Conservation (phyloP, 1,139 yeast species). For the Diutina mesorugosa region DNA sequence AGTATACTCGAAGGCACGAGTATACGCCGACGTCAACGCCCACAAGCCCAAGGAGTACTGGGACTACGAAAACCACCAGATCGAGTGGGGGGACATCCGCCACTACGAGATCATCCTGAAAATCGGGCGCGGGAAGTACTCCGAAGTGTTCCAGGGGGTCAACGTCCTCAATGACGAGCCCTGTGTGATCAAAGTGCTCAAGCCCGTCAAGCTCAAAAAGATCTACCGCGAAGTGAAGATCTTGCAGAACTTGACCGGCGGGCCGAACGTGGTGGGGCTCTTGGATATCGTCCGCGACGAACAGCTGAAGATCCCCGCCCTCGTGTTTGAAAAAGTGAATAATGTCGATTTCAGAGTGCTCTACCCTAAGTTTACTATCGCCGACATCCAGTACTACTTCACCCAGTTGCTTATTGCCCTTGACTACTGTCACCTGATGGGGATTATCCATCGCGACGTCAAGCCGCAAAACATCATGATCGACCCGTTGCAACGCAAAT, state of each 20-base stretch:
- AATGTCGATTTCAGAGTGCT: slow-evolving; percentile 63
- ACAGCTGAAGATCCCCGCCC: slow-evolving; percentile 60
- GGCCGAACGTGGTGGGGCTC: slow-evolving; percentile 58
- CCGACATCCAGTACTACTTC: slow-evolving; percentile 60
- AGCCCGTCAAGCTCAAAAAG: slow-evolving; percentile 79
- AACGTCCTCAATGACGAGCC: slow-evolving; percentile 33
- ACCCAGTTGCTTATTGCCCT: slow-evolving; percentile 57
- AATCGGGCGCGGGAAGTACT: slow-evolving; percentile 94
- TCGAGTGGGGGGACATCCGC: slow-evolving; percentile 61
- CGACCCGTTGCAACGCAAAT: slow-evolving; percentile 48
- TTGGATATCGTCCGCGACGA: slow-evolving; percentile 70
- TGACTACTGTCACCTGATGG: slow-evolving; percentile 72
- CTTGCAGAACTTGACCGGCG: slow-evolving; percentile 61
- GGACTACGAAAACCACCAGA: slow-evolving; percentile 75
- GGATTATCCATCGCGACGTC: slow-evolving; percentile 74
- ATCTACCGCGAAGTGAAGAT: slow-evolving; percentile 69
- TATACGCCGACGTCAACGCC: slow-evolving; percentile 77
- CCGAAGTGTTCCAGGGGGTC: slow-evolving; percentile 82
- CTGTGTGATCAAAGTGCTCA: slow-evolving; percentile 82
- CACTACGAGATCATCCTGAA: slow-evolving; percentile 85
- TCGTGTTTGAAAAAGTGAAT: slow-evolving; percentile 58
- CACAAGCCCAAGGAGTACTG: slow-evolving; percentile 76
- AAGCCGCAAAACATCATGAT: slow-evolving; percentile 82
- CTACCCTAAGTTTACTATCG: slow-evolving; percentile 51
- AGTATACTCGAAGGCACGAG: slow-evolving; percentile 43